phyloP scores from a whole-genome alignment of 2,329 filamentous ascomycete genomes.

The Plectosphaerella cucumerina region DNA sequence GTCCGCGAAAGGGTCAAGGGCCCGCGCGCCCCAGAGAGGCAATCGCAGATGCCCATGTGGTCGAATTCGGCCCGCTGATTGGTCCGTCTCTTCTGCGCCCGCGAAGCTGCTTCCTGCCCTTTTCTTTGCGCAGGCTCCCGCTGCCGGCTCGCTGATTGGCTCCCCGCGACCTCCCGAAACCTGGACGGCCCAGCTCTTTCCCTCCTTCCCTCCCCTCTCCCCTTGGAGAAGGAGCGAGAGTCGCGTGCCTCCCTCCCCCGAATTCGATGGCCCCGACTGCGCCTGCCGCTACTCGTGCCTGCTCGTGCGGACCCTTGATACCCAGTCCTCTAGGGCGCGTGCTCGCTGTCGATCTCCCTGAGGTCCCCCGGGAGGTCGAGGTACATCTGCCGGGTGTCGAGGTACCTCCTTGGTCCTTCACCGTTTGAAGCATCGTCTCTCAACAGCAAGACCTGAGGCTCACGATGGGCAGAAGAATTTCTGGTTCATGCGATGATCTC shows the following conservation, averaged over 20 bases:
- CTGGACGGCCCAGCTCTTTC: not conserved
- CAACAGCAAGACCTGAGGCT: constrained; percentile 2
- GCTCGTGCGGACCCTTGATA: not conserved
- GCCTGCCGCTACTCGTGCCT: not conserved
- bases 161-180: not conserved
- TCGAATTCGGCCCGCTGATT: constrained; percentile 9
- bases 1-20: not conserved
- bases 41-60: constrained; percentile 7
- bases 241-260: constrained; percentile 9
- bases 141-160: constrained; percentile 6
- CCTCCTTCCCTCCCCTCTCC: not conserved
- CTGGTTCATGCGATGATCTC: too few species aligned
- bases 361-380: too few species aligned
- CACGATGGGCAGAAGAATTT: too few species aligned
- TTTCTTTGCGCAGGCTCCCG: constrained; percentile 10
- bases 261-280: not conserved
- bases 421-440: too few species aligned
- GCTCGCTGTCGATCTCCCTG: too few species aligned
- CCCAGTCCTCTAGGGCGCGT: too few species aligned
- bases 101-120: constrained; percentile 9
- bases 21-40: too few species aligned
- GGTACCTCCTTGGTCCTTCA: not conserved
- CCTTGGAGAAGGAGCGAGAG: not conserved
- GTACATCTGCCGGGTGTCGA: too few species aligned
- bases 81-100: not conserved